phyloP scores from a whole-genome alignment of 164 flowering plant species.

The Kingdonia uniflora region DNA sequence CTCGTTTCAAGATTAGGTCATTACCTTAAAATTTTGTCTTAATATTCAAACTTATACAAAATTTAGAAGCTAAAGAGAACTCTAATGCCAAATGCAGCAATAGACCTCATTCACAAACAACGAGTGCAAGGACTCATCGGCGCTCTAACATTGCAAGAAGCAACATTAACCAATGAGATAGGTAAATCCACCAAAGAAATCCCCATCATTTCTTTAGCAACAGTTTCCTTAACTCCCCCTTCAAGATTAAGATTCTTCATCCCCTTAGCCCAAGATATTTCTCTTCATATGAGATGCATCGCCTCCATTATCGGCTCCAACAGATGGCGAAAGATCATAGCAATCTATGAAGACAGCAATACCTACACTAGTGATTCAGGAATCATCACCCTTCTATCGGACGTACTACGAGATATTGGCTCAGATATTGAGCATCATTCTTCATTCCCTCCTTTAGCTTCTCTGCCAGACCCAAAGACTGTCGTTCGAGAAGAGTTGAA shows the following conservation, averaged over 20 bases:
- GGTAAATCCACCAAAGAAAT: neutral
- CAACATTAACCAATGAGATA: neutral
- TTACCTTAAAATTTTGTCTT: too few species aligned
- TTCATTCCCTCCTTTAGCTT: neutral
- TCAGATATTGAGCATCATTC: constrained; percentile 1
- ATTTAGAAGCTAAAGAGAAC: too few species aligned
- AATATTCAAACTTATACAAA: too few species aligned
- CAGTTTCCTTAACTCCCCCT: neutral
- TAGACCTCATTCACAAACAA: too few species aligned
- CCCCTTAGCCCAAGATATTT: neutral
- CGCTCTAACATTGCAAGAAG: too few species aligned
- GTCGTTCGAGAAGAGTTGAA: constrained; percentile 8
- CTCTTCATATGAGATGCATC: constrained; percentile 1
- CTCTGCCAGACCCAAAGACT: neutral
- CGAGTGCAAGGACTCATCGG: too few species aligned
- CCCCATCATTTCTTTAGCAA: neutral
- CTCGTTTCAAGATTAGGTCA: too few species aligned
- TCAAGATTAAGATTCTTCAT: neutral
- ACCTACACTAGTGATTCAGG: neutral
- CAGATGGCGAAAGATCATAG: constrained; percentile 1
- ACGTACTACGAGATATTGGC: neutral
- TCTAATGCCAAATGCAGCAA: too few species aligned
- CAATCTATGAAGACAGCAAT: constrained; percentile 2
- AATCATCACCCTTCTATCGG: neutral
- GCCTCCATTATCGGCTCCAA: neutral